Conservation (phyloP, 306 rosid species). For the Senna siamea region DNA sequence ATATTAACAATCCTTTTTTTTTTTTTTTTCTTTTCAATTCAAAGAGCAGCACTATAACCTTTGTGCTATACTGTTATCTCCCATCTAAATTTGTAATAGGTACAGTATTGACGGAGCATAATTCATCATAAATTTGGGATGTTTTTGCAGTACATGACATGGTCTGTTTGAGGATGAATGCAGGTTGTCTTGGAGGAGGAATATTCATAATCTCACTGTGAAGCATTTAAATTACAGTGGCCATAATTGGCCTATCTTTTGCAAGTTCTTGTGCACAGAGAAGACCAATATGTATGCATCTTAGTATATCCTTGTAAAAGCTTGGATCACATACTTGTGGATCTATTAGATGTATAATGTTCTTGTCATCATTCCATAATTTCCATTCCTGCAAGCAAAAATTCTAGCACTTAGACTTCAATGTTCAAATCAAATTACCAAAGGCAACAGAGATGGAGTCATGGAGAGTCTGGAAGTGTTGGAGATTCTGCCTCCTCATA, state of each 20-base stretch:
- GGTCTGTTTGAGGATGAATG: slow-evolving; percentile 2
- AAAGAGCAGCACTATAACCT: too few species aligned
- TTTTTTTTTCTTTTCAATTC: too few species aligned
- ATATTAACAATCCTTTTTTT: too few species aligned
- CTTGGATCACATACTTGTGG: slow-evolving; percentile 5
- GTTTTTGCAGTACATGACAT: background rate
- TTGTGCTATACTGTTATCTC: too few species aligned
- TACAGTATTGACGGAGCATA: background rate
- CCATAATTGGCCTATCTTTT: slow-evolving; percentile 33
- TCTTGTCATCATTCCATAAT: slow-evolving; percentile 37
- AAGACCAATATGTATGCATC: slow-evolving; percentile 44
- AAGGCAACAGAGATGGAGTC: too few species aligned
- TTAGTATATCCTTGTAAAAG: background rate
- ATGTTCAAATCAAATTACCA: too few species aligned
- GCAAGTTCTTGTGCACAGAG: slow-evolving; percentile 39
- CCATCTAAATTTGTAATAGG: slow-evolving; percentile 13
- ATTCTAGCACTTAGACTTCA: too few species aligned
- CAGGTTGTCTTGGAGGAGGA: slow-evolving; percentile 25
- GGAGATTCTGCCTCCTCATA: background rate
- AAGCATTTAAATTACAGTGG: slow-evolving; percentile 36
- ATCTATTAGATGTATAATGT: slow-evolving; percentile 15
- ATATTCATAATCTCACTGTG: slow-evolving; percentile 32
- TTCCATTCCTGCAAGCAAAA: too few species aligned
- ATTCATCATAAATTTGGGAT: background rate
- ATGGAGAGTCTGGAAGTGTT: background rate